Percentiles rank a stretch among this genome's conserved stretches.
Evolutionary conservation across 495 filamentous ascomycete genomes (phyloP).

Genomic region (Paragyromitra xinjiangensis): DNA sequence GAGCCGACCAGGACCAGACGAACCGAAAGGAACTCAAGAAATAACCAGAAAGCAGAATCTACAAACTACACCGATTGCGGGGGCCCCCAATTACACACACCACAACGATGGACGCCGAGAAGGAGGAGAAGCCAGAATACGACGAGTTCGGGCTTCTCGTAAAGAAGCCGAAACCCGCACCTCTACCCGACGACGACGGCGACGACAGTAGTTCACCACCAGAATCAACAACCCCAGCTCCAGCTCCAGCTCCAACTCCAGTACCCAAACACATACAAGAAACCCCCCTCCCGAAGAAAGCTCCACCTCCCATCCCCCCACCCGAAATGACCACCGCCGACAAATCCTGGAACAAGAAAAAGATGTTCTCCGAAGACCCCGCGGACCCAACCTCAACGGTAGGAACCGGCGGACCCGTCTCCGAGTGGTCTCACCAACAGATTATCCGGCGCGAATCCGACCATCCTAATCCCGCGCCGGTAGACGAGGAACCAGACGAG

Average conservation of each 20-base stretch:
- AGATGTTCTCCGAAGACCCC: slow-evolving; percentile 57
- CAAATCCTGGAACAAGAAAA: slow-evolving; percentile 54
- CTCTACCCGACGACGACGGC: neutral
- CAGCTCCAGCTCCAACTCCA: neutral
- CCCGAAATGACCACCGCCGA: slow-evolving; percentile 47
- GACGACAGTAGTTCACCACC: neutral
- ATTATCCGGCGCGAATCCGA: slow-evolving; percentile 62
- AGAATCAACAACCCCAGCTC: neutral
- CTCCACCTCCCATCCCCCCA: slow-evolving; percentile 7
- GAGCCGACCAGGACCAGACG: neutral
- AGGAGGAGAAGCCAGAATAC: slow-evolving; percentile 50
- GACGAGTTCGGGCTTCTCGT: slow-evolving; percentile 55
- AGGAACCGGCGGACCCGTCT: slow-evolving; percentile 61
- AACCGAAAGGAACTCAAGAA: neutral
- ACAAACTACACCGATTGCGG: neutral
- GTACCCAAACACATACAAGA: neutral
- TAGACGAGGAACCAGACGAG: slow-evolving; percentile 66
- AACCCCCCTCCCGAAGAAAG: slow-evolving; percentile 10
- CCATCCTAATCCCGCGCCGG: slow-evolving; percentile 62
- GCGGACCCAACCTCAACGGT: slow-evolving; percentile 43
- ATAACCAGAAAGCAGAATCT: neutral
- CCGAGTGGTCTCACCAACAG: slow-evolving; percentile 92
- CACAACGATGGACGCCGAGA: slow-evolving; percentile 10
- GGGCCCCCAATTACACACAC: neutral
- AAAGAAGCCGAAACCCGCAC: slow-evolving; percentile 18